Conservation (phyloP, 495 filamentous ascomycete genomes). For the Lindgomyces ingoldianus region DNA sequence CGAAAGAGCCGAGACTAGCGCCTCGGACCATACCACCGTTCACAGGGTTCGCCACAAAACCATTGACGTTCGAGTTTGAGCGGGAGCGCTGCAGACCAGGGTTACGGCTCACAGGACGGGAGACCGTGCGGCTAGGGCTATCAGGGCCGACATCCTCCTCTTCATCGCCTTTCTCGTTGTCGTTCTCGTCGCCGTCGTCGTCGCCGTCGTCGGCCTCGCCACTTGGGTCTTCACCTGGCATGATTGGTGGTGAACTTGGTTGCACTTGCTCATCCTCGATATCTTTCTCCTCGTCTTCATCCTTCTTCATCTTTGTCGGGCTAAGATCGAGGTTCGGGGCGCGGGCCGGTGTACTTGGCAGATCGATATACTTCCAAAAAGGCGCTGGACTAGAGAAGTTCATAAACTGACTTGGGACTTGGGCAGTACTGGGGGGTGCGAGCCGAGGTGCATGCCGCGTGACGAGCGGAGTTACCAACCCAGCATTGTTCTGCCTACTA, state of each 20-base stretch:
- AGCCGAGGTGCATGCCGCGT: slow-evolving; percentile 78
- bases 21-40: slow-evolving; percentile 34
- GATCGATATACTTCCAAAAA: slow-evolving; percentile 87
- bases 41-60: background rate
- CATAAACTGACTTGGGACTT: slow-evolving; percentile 91
- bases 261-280: slow-evolving; percentile 27
- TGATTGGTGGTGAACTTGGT: slow-evolving; percentile 37
- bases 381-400: slow-evolving; percentile 93
- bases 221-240: slow-evolving; percentile 23
- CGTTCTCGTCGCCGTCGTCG: slow-evolving; percentile 27
- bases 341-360: slow-evolving; percentile 75
- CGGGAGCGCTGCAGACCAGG: slow-evolving; percentile 11
- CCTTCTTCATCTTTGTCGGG: slow-evolving; percentile 47
- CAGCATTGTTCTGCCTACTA: slow-evolving; percentile 34
- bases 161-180: slow-evolving; percentile 19
- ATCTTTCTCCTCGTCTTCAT: slow-evolving; percentile 17
- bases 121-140: slow-evolving; percentile 38
- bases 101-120: slow-evolving; percentile 33
- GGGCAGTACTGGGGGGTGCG: slow-evolving; percentile 83
- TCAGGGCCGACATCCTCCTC: slow-evolving; percentile 32
- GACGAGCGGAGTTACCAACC: slow-evolving; percentile 80
- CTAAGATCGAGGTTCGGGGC: slow-evolving; percentile 59
- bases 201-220: slow-evolving; percentile 13
- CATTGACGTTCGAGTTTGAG: slow-evolving; percentile 21
- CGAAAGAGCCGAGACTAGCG: slow-evolving; percentile 40